A percentile compares a stretch with the other conserved stretches of the same genome.
phyloP scores from a whole-genome alignment of 768 basidiomycete genomes.

The Auriscalpium vulgare region DNA sequence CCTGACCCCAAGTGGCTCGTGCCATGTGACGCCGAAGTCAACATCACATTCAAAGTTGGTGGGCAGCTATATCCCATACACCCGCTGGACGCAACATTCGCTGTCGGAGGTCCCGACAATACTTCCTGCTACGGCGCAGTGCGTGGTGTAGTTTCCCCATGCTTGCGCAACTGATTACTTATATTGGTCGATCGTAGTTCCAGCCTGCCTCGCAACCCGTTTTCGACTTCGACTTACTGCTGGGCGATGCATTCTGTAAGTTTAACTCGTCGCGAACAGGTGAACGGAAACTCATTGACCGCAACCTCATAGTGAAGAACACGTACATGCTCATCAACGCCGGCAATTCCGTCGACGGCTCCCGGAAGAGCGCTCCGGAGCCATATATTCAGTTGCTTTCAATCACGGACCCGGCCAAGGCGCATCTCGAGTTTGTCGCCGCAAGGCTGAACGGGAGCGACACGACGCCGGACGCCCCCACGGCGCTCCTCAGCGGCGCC shows the following conservation, averaged over 20 bases:
- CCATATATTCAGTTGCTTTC: neutral
- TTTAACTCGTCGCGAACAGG: too few species aligned
- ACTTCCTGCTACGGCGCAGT: conserved; percentile 29
- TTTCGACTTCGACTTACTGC: conserved; percentile 49
- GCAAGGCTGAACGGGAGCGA: neutral
- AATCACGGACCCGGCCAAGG: neutral
- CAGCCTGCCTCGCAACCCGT: conserved; percentile 53
- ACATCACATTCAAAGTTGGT: conserved; percentile 54
- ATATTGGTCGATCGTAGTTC: conserved; percentile 34
- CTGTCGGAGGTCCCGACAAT: conserved; percentile 21
- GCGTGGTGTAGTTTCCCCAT: conserved; percentile 26
- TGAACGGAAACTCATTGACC: neutral
- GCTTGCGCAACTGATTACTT: neutral
- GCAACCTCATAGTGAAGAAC: conserved; percentile 44
- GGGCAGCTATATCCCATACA: conserved; percentile 53
- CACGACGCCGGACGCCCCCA: neutral
- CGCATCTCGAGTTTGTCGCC: neutral
- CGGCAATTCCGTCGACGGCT: conserved; percentile 46
- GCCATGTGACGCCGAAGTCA: conserved; percentile 57
- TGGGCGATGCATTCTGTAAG: conserved; percentile 68
- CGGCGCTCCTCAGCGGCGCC: too few species aligned
- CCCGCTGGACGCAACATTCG: conserved; percentile 48
- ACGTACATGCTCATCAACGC: conserved; percentile 56
- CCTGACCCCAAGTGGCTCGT: conserved; percentile 39
- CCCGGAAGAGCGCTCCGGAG: conserved; percentile 24